Conservation (phyloP, 495 filamentous ascomycete species). For the Neurospora terricola region DNA sequence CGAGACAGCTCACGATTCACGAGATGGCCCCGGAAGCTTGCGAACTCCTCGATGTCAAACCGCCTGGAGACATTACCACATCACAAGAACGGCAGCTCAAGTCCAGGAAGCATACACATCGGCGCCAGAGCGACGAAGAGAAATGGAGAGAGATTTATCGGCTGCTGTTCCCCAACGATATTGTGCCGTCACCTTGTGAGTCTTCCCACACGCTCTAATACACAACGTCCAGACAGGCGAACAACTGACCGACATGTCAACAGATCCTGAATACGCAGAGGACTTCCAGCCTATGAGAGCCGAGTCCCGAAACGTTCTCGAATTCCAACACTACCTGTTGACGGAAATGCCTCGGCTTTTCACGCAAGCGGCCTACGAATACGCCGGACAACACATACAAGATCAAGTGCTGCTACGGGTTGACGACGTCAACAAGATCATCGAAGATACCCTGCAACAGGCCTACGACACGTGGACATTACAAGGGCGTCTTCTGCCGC, state of each 20-base stretch:
- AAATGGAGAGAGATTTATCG: conserved; percentile 24
- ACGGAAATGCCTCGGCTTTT: conserved; percentile 14
- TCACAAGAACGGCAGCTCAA: conserved; percentile 19
- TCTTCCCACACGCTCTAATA: background rate
- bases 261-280: conserved; percentile 19
- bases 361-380: conserved; percentile 12
- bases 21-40: conserved; percentile 13
- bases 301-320: conserved; percentile 9
- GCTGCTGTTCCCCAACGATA: conserved; percentile 18
- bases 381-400: conserved; percentile 7
- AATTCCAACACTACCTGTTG: conserved; percentile 20
- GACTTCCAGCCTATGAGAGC: conserved; percentile 11
- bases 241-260: conserved; percentile 9
- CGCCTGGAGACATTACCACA: conserved; percentile 15
- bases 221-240: background rate
- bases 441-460: conserved; percentile 14
- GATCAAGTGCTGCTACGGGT: conserved; percentile 5
- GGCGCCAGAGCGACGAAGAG: conserved; percentile 15
- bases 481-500: background rate
- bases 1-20: conserved; percentile 12
- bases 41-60: conserved; percentile 2
- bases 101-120: conserved; percentile 14
- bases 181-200: conserved; percentile 24
- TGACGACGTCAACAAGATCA: conserved; percentile 12
- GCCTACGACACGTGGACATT: conserved; percentile 14